Evolutionary conservation across 805 yeast genomes (phyloP).

Genomic region (Kodamaea leandrae): DNA sequence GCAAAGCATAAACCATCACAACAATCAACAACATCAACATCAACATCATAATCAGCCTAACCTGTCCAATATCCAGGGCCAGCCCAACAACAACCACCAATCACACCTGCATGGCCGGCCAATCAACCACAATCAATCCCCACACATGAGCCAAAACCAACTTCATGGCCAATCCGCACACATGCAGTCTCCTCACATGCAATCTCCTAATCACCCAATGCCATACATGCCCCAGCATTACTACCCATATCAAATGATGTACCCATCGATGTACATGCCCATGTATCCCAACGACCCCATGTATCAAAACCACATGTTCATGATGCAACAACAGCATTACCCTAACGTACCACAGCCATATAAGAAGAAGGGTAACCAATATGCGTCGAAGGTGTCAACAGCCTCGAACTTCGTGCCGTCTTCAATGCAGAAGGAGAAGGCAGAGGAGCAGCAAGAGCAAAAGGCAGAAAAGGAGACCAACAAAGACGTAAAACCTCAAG

Average conservation of each 20-base stretch:
- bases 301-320: slow-evolving; percentile 14
- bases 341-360: slow-evolving; percentile 9
- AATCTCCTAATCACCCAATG: slow-evolving; percentile 1
- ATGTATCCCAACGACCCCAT: slow-evolving; percentile 15
- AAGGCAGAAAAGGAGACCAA: slow-evolving; percentile 2
- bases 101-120: slow-evolving; percentile 2
- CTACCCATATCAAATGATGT: slow-evolving; percentile 15
- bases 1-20: slow-evolving; percentile 10
- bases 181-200: slow-evolving; percentile 2
- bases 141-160: not conserved
- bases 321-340: slow-evolving; percentile 14
- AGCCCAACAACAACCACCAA: slow-evolving; percentile 4
- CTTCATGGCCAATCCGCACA: not conserved
- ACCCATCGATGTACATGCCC: slow-evolving; percentile 17
- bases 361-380: slow-evolving; percentile 8
- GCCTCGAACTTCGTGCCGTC: slow-evolving; percentile 10
- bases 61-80: slow-evolving; percentile 12
- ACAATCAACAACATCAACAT: slow-evolving; percentile 12
- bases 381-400: slow-evolving; percentile 10
- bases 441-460: slow-evolving; percentile 1
- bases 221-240: slow-evolving; percentile 13
- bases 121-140: not conserved
- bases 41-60: slow-evolving; percentile 9
- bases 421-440: slow-evolving; percentile 4
- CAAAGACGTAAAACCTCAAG: not conserved